phyloP scores from a whole-genome alignment of 129 eudicot species.

The Centrapalus pauciflorus region DNA sequence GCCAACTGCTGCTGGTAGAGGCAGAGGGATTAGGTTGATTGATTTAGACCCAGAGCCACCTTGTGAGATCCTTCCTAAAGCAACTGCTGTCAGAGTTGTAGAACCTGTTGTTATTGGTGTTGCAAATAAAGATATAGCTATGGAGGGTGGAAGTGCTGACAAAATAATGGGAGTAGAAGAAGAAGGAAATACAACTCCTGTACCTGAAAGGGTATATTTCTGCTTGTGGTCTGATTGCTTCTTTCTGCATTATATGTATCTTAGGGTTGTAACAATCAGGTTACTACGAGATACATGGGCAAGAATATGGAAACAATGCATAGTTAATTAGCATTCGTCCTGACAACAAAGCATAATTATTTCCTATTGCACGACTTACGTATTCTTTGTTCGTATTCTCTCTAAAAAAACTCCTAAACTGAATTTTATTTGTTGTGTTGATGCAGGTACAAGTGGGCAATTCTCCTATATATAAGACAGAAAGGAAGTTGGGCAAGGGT shows the following conservation, averaged over 20 bases:
- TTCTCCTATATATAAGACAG: constrained; percentile 83
- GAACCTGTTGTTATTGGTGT: constrained; percentile 50
- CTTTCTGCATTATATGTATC: neutral
- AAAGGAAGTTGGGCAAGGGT: constrained; percentile 97
- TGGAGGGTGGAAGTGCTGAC: constrained; percentile 90
- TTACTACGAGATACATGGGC: neutral
- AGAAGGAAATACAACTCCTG: constrained; percentile 73
- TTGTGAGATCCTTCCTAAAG: constrained; percentile 54
- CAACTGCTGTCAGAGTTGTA: constrained; percentile 43
- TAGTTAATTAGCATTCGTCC: neutral
- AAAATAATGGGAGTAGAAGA: constrained; percentile 82
- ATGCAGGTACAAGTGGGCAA: constrained; percentile 91
- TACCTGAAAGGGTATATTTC: constrained; percentile 78
- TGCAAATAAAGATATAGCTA: constrained; percentile 64
- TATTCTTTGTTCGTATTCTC: neutral
- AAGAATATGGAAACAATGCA: constrained; percentile 3
- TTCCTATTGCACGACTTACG: neutral
- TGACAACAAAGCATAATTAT: too few relatives aligned
- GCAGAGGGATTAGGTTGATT: constrained; percentile 80
- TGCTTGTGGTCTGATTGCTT: neutral
- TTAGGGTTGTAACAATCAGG: constrained; percentile 3
- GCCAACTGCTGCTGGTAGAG: constrained; percentile 82
- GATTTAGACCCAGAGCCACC: constrained; percentile 89
- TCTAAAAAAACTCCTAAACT: neutral
- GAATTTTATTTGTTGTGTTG: constrained; percentile 1